Evolutionary conservation across 2,329 filamentous ascomycete species (phyloP).

Genomic region (Colletotrichum brevisporum): DNA sequence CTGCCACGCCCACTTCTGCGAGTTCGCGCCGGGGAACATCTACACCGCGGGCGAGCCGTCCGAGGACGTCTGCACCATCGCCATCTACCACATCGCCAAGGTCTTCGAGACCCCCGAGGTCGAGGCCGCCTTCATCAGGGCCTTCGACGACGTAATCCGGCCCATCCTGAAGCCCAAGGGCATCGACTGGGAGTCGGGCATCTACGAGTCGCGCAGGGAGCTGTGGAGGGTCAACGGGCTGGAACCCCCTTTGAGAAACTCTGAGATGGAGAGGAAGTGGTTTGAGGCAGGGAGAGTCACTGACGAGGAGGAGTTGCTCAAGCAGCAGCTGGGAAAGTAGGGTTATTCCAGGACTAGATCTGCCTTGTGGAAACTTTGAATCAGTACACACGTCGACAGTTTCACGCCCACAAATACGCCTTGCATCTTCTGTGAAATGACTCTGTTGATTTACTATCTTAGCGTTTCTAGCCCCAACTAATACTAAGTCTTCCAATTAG

Average conservation of each 20-base stretch:
- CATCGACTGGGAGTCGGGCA: slow-evolving; percentile 27
- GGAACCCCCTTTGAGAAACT: background rate
- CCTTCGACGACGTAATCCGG: slow-evolving; percentile 11
- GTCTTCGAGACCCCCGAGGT: slow-evolving; percentile 17
- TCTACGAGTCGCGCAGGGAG: slow-evolving; percentile 26
- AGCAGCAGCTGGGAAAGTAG: slow-evolving; percentile 7
- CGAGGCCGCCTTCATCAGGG: slow-evolving; percentile 10
- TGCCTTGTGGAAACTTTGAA: no score
- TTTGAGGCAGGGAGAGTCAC: background rate
- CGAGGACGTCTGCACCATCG: slow-evolving; percentile 4
- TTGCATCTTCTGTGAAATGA: no score
- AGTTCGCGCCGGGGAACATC: slow-evolving; percentile 48
- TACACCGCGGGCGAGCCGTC: slow-evolving; percentile 58
- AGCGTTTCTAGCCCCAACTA: no score
- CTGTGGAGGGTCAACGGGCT: slow-evolving; percentile 24
- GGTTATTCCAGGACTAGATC: background rate
- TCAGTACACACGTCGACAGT: accelerated
- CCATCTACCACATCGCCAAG: slow-evolving; percentile 23
- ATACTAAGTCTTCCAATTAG: no score
- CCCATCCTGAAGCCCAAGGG: slow-evolving; percentile 20
- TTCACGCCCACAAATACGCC: no score
- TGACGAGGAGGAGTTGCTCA: slow-evolving; percentile 13
- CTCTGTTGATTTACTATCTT: no score
- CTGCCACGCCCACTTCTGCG: slow-evolving; percentile 41
- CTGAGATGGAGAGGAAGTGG: slow-evolving; percentile 23